A percentile compares a stretch with the other conserved stretches of the same genome.
These are phyloP conservation scores for Ambrosia trifida DNA, from an alignment of 129 eudicot species.

Conservation along the genomic window DNA sequence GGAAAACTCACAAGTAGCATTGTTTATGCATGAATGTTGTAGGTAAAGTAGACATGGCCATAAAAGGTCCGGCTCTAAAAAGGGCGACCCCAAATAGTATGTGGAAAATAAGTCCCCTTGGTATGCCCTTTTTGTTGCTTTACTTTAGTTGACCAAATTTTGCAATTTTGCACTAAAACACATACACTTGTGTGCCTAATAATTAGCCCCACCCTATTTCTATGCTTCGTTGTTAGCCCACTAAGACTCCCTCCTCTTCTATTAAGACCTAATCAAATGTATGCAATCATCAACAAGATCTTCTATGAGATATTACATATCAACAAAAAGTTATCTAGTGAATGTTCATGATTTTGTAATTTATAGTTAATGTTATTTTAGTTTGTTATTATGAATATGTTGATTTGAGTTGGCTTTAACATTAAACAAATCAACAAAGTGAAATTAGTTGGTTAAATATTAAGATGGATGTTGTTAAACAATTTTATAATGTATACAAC, in stretches of 20 bases:
- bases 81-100: conserved; percentile 32
- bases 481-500: too few relatives aligned
- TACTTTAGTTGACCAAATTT: conserved; percentile 30
- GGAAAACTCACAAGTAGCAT: conserved; percentile 25
- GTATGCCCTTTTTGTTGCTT: conserved; percentile 26
- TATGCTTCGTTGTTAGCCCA: conserved; percentile 26
- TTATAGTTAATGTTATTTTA: too few relatives aligned
- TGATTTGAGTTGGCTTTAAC: too few relatives aligned
- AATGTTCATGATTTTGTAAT: too few relatives aligned
- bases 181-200: conserved; percentile 31
- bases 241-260: not conserved
- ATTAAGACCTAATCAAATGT: not conserved
- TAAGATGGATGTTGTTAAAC: too few relatives aligned
- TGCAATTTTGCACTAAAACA: conserved; percentile 30
- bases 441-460: too few relatives aligned
- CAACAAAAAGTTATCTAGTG: too few relatives aligned
- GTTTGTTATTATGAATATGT: too few relatives aligned
- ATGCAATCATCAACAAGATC: not conserved
- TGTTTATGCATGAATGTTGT: conserved; percentile 24
- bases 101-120: conserved; percentile 28
- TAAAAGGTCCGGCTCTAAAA: conserved; percentile 24
- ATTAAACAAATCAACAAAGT: too few relatives aligned
- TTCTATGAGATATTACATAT: not conserved
- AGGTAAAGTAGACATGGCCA: conserved; percentile 27
- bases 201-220: conserved; percentile 28